Percentiles rank a stretch among this genome's conserved stretches.
These are phyloP conservation scores for Stagonosporopsis rhizophila DNA, from an alignment of 2,329 filamentous ascomycete genomes.

Conservation along the genomic window DNA sequence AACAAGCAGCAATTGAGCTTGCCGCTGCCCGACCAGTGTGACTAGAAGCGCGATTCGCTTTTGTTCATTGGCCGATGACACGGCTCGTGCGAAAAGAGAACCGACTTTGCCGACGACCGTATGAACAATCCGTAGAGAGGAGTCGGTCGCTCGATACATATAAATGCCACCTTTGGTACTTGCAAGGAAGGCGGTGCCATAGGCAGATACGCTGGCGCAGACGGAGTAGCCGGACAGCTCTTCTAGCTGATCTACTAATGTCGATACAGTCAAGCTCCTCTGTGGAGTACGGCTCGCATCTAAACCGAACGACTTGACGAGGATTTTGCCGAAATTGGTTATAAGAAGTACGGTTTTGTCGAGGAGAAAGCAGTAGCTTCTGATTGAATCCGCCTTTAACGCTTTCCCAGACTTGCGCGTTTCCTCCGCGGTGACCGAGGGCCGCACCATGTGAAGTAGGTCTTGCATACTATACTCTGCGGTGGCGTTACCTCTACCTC, in stretches of 20 bases:
- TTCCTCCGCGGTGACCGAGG: background rate
- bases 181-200: slow-evolving; percentile 54
- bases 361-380: slow-evolving; percentile 69
- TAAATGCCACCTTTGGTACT: slow-evolving; percentile 55
- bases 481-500: background rate
- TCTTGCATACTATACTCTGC: slow-evolving; percentile 39
- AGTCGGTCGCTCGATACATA: slow-evolving; percentile 37
- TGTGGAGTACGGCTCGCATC: background rate
- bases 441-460: slow-evolving; percentile 26
- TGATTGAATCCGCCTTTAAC: slow-evolving; percentile 55
- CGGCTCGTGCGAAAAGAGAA: slow-evolving; percentile 44
- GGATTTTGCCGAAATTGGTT: slow-evolving; percentile 64
- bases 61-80: background rate
- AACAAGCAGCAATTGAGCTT: slow-evolving; percentile 43
- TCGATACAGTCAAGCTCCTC: slow-evolving; percentile 26
- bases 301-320: slow-evolving; percentile 48
- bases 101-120: slow-evolving; percentile 50
- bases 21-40: slow-evolving; percentile 47
- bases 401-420: slow-evolving; percentile 17
- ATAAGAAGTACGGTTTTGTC: slow-evolving; percentile 63
- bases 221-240: slow-evolving; percentile 59
- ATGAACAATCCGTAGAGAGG: slow-evolving; percentile 34
- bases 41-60: slow-evolving; percentile 44
- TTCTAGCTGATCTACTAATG: slow-evolving; percentile 40
- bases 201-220: slow-evolving; percentile 47